Conservation (phyloP, 257 asterid species). For the Petrea volubilis region DNA sequence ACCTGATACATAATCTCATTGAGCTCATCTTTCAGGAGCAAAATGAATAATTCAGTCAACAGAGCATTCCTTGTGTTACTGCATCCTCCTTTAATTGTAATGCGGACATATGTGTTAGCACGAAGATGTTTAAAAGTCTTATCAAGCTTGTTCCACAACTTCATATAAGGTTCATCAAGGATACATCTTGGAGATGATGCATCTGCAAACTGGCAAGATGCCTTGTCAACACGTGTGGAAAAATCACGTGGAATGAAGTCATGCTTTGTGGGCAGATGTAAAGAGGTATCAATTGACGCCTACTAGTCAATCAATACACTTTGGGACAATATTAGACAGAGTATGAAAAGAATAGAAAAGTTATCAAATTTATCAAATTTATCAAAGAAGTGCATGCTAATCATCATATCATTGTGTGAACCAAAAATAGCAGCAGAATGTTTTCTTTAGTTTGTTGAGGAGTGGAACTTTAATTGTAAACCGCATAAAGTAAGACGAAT, state of each 20-base stretch:
- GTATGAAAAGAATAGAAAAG: too few species aligned
- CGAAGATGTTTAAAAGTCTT: slow-evolving; percentile 88
- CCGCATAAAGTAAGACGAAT: too few species aligned
- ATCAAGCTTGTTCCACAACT: slow-evolving; percentile 96
- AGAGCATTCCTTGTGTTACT: slow-evolving; percentile 64
- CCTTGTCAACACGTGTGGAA: slow-evolving; percentile 62
- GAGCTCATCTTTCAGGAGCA: slow-evolving; percentile 91
- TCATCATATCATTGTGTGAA: too few species aligned
- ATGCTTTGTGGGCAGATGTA: slow-evolving; percentile 79
- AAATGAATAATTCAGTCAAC: slow-evolving; percentile 78
- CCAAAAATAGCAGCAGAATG: too few species aligned
- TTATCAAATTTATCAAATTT: too few species aligned
- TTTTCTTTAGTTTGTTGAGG: too few species aligned
- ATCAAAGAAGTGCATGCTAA: too few species aligned
- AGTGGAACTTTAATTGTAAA: too few species aligned
- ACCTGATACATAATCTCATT: slow-evolving; percentile 98
- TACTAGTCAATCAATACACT: too few species aligned
- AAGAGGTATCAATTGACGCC: slow-evolving; percentile 60
- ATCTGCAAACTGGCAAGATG: slow-evolving; percentile 41
- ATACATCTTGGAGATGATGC: slow-evolving; percentile 68
- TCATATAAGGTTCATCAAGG: slow-evolving; percentile 73
- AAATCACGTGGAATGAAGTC: slow-evolving; percentile 90
- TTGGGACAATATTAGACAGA: too few species aligned
- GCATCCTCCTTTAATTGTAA: slow-evolving; percentile 81
- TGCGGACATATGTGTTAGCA: slow-evolving; percentile 91